Percentiles rank a stretch among this genome's conserved stretches.
phyloP scores from a whole-genome alignment of 331 rosid genomes.

The Malus hybrid region DNA sequence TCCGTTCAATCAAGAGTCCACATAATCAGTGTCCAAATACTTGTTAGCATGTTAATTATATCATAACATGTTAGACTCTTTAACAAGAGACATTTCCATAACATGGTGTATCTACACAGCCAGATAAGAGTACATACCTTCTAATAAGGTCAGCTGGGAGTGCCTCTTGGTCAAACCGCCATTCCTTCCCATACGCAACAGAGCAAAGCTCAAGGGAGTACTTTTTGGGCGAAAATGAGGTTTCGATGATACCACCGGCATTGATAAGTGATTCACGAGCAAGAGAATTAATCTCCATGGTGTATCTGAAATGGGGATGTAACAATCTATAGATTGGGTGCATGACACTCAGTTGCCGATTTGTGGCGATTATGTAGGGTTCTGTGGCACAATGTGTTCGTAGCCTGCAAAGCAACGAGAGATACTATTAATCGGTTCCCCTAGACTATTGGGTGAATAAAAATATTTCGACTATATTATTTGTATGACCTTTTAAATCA shows the following conservation, averaged over 20 bases:
- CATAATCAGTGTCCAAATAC: not conserved
- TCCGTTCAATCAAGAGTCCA: not conserved
- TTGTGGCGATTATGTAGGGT: conserved; percentile 68
- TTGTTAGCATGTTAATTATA: not conserved
- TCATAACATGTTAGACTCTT: not conserved
- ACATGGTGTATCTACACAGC: not conserved
- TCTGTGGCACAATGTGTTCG: conserved; percentile 69
- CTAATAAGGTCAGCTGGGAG: conserved; percentile 70
- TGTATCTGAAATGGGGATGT: conserved; percentile 83
- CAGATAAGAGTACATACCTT: conserved; percentile 32
- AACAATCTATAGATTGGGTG: conserved; percentile 76
- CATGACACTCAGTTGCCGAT: conserved; percentile 64
- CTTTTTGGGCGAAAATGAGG: conserved; percentile 41
- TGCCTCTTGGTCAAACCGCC: conserved; percentile 75
- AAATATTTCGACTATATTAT: not conserved
- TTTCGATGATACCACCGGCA: conserved; percentile 57
- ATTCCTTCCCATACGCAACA: conserved; percentile 47
- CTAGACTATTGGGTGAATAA: not conserved
- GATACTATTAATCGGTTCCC: not conserved
- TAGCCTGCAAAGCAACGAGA: conserved; percentile 34
- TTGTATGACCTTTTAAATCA: not conserved
- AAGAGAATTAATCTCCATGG: conserved; percentile 84
- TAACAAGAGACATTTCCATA: not conserved
- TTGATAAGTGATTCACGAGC: conserved; percentile 64
- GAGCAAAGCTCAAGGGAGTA: conserved; percentile 53